A percentile compares a stretch with the other conserved stretches of the same genome.
Conservation (phyloP, 1,139 yeast genomes). For the Kazachstania sp. region DNA sequence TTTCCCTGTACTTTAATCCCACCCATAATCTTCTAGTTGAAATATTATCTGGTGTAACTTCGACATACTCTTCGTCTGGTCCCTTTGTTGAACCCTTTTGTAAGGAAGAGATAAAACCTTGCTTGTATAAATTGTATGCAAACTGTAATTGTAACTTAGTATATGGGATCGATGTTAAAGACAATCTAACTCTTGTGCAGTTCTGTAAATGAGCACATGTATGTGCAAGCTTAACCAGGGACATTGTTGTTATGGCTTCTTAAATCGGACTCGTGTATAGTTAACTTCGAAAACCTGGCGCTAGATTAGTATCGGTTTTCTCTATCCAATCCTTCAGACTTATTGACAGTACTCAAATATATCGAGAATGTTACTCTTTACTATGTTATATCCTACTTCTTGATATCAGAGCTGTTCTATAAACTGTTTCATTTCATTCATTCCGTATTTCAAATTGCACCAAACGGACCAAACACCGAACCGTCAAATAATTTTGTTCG, state of each 20-base stretch:
- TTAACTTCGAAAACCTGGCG: too few relatives aligned
- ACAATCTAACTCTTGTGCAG: slow-evolving; percentile 65
- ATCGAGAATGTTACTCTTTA: too few relatives aligned
- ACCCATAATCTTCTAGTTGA: slow-evolving; percentile 86
- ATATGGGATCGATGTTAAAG: slow-evolving; percentile 78
- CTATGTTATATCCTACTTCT: too few relatives aligned
- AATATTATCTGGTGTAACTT: slow-evolving; percentile 82
- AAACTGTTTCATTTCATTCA: too few relatives aligned
- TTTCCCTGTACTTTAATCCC: slow-evolving; percentile 78
- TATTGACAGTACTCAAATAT: too few relatives aligned
- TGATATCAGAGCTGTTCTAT: too few relatives aligned
- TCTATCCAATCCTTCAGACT: too few relatives aligned
- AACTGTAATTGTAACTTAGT: slow-evolving; percentile 75
- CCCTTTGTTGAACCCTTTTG: slow-evolving; percentile 87
- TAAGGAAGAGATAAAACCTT: slow-evolving; percentile 79
- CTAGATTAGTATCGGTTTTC: too few relatives aligned
- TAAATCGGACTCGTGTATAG: neutral
- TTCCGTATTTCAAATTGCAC: too few relatives aligned
- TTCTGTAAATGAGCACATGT: slow-evolving; percentile 86
- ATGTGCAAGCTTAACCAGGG: slow-evolving; percentile 75
- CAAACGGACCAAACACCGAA: neutral
- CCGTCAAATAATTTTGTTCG: neutral
- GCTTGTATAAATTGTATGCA: slow-evolving; percentile 76
- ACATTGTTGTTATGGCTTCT: slow-evolving; percentile 39
- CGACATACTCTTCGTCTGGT: slow-evolving; percentile 67